Percentiles rank a stretch among this genome's conserved stretches.
phyloP scores from a whole-genome alignment of 257 asterid species.

The Hygrophila difformis region DNA sequence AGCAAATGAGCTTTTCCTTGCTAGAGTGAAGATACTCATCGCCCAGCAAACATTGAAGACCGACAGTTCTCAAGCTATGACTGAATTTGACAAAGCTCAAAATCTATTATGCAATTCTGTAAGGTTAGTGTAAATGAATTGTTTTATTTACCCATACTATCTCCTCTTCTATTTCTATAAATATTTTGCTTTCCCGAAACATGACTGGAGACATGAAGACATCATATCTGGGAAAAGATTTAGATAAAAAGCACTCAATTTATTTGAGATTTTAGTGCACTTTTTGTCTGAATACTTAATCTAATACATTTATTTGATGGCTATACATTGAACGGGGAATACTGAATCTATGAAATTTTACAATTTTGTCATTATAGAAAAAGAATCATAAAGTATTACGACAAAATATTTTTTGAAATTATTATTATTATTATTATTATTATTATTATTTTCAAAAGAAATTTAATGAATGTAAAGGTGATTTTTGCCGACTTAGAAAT shows the following conservation, averaged over 20 bases:
- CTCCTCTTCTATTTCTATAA: slow-evolving; percentile 5
- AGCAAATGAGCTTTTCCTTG: slow-evolving; percentile 58
- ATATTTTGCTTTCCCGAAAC: neutral
- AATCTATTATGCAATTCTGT: slow-evolving; percentile 42
- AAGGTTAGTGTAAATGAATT: slow-evolving; percentile 36
- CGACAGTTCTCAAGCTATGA: slow-evolving; percentile 37
- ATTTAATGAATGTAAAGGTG: too few relatives aligned
- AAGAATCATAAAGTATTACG: too few relatives aligned
- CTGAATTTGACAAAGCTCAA: slow-evolving; percentile 57
- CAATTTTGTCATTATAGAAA: too few relatives aligned
- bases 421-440: too few relatives aligned
- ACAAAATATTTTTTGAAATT: too few relatives aligned
- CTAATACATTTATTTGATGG: too few relatives aligned
- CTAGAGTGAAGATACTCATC: slow-evolving; percentile 56
- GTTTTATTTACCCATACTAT: slow-evolving; percentile 1
- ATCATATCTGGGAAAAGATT: neutral
- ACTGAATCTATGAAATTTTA: too few relatives aligned
- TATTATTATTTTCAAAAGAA: too few relatives aligned
- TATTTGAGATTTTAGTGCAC: neutral
- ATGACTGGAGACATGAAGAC: too few relatives aligned
- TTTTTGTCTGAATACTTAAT: neutral
- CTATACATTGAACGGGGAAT: too few relatives aligned
- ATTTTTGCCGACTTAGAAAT: too few relatives aligned
- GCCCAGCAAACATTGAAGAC: slow-evolving; percentile 42
- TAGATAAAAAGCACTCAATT: neutral